Evolutionary conservation across 192 early-diverging fungal species (phyloP).

Genomic region (Linnemannia elongata): DNA sequence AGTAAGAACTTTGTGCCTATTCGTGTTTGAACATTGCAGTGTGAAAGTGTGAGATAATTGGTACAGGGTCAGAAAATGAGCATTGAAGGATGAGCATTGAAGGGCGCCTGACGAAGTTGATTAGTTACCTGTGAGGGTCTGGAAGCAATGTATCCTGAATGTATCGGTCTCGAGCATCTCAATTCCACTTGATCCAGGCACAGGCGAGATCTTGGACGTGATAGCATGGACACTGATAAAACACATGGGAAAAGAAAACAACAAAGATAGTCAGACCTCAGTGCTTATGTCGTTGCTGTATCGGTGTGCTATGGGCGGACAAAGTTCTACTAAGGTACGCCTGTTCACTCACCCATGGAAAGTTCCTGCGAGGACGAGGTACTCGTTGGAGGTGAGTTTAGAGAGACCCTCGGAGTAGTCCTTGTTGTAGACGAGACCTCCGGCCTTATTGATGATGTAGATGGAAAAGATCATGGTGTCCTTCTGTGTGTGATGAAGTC

Average conservation of each 20-base stretch:
- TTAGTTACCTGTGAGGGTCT: constrained; percentile 89
- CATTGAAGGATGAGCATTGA: too few relatives aligned
- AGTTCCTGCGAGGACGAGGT: constrained; percentile 97
- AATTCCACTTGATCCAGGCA: constrained; percentile 82
- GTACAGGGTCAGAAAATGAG: too few relatives aligned
- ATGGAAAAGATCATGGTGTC: constrained; percentile 81
- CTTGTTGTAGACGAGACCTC: constrained; percentile 93
- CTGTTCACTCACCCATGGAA: constrained; percentile 86
- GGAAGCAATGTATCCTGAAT: constrained; percentile 93
- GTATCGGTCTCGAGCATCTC: constrained; percentile 93
- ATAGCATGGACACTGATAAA: constrained; percentile 93
- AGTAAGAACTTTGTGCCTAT: constrained; percentile 96
- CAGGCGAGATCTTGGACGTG: constrained; percentile 92
- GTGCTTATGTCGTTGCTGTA: too few relatives aligned
- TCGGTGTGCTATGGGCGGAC: not conserved
- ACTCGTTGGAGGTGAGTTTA: constrained; percentile 94
- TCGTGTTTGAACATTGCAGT: not conserved
- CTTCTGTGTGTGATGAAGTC: not conserved
- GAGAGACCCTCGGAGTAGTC: constrained; percentile 88
- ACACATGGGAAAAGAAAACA: too few relatives aligned
- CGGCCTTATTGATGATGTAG: constrained; percentile 92
- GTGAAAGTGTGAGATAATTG: not conserved
- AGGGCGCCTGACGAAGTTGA: not conserved
- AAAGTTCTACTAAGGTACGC: not conserved
- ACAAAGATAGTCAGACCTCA: not conserved